Evolutionary conservation across 257 asterid genomes (phyloP).

Genomic region (Thymus mandschuricus): DNA sequence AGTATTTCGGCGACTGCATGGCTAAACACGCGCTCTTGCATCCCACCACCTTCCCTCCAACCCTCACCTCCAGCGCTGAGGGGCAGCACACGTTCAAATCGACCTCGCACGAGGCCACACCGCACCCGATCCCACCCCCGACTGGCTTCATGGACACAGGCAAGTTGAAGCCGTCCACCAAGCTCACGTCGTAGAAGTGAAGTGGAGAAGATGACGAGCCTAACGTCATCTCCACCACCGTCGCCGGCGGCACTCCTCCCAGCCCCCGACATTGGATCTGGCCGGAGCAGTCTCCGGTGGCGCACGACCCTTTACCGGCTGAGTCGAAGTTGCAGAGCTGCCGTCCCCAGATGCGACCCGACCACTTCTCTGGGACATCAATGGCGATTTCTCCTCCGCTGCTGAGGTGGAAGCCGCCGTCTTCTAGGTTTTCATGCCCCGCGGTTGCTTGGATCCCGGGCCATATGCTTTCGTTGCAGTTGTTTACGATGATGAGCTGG

Average conservation of each 20-base stretch:
- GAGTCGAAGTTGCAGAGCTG: slow-evolving; percentile 63
- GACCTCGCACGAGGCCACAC: slow-evolving; percentile 76
- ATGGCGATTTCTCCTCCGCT: slow-evolving; percentile 65
- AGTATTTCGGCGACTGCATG: slow-evolving; percentile 78
- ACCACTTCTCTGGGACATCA: slow-evolving; percentile 80
- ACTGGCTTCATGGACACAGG: slow-evolving; percentile 90
- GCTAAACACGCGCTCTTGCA: slow-evolving; percentile 97
- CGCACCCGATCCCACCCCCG: slow-evolving; percentile 90
- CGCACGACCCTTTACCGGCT: slow-evolving; percentile 64
- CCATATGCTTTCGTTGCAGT: slow-evolving; percentile 87
- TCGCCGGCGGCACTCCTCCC: slow-evolving; percentile 90
- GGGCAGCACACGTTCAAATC: slow-evolving; percentile 87
- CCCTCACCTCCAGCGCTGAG: slow-evolving; percentile 78
- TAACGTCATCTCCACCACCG: slow-evolving; percentile 94
- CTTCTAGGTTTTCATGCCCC: slow-evolving; percentile 60
- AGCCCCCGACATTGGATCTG: slow-evolving; percentile 65
- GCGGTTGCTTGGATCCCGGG: slow-evolving; percentile 82
- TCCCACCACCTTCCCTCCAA: slow-evolving; percentile 70
- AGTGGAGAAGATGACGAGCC: slow-evolving; percentile 71
- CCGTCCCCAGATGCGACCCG: slow-evolving; percentile 90
- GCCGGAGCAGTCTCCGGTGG: slow-evolving; percentile 81
- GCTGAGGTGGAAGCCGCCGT: slow-evolving; percentile 73
- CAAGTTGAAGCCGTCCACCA: slow-evolving; percentile 90
- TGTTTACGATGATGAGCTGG: slow-evolving; percentile 83
- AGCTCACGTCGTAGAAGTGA: slow-evolving; percentile 85